Conservation (phyloP, 2,329 filamentous ascomycete species). For the Aspergillus sp. region DNA sequence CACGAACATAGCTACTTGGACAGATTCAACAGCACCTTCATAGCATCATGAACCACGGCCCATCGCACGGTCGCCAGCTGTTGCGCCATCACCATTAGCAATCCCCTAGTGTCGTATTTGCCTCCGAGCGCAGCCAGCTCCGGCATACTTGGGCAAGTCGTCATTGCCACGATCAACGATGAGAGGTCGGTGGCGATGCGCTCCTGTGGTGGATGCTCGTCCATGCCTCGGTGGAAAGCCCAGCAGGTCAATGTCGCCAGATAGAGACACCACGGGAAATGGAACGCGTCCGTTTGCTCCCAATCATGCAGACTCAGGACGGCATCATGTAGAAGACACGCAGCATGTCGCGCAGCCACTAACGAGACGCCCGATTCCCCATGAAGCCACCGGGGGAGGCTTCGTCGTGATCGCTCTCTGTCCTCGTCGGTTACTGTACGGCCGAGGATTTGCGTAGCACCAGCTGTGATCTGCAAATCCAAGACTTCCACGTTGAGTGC, state of each 20-base stretch:
- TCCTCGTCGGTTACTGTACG: constrained; percentile 50
- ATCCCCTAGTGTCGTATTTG: constrained; percentile 50
- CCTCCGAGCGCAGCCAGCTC: constrained; percentile 40
- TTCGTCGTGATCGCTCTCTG: constrained; percentile 49
- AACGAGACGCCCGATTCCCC: constrained; percentile 12
- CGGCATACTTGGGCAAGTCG: constrained; percentile 33
- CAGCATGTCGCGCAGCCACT: constrained; percentile 49
- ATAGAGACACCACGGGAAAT: constrained; percentile 63
- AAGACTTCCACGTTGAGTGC: constrained; percentile 59
- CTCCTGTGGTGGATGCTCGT: constrained; percentile 40
- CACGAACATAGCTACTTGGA: constrained; percentile 2
- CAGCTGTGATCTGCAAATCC: constrained; percentile 62
- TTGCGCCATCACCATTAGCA: constrained; percentile 57
- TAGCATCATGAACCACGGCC: constrained; percentile 62
- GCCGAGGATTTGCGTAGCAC: constrained; percentile 59
- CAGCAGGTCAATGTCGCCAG: constrained; percentile 59
- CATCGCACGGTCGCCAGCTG: constrained; percentile 58
- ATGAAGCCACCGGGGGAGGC: constrained; percentile 21
- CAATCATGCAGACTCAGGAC: constrained; percentile 51
- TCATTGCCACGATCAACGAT: constrained; percentile 34
- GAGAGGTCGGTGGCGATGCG: constrained; percentile 33
- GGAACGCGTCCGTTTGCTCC: constrained; percentile 56
- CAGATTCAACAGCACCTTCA: constrained; percentile 50
- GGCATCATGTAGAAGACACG: constrained; percentile 52
- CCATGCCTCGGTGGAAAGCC: constrained; percentile 55